Conservation (phyloP, 345 rosid genomes). For the Citrus glauca region DNA sequence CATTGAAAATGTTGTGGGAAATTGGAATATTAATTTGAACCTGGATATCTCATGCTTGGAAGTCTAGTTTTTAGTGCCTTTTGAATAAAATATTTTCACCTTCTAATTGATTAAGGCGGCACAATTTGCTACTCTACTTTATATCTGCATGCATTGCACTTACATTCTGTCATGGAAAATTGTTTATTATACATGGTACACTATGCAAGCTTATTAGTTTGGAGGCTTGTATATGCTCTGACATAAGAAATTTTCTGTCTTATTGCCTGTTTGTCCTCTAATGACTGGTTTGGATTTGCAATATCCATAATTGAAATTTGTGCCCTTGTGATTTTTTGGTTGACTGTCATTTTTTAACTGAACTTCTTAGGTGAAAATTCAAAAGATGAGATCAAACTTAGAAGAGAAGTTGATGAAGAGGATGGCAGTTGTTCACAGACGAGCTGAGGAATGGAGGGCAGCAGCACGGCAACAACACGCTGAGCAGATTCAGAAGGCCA, state of each 20-base stretch:
- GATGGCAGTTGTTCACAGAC: slow-evolving; percentile 64
- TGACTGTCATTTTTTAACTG: neutral
- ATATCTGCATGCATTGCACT: neutral
- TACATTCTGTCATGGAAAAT: neutral
- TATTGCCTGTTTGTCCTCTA: neutral
- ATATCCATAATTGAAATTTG: neutral
- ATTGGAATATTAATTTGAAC: slow-evolving; percentile 22
- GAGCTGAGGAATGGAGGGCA: slow-evolving; percentile 80
- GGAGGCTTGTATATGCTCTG: neutral
- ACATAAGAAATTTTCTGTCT: neutral
- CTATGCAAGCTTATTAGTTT: neutral
- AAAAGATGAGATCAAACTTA: slow-evolving; percentile 78
- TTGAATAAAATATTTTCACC: slow-evolving; percentile 18
- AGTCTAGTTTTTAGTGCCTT: slow-evolving; percentile 19
- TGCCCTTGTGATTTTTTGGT: neutral
- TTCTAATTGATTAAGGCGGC: neutral
- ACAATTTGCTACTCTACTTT: neutral
- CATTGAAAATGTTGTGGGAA: slow-evolving; percentile 28
- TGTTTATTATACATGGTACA: neutral
- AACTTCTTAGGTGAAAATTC: slow-evolving; percentile 69
- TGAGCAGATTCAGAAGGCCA: slow-evolving; percentile 53
- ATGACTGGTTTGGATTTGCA: neutral
- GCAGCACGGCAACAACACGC: slow-evolving; percentile 60
- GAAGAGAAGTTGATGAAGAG: slow-evolving; percentile 92
- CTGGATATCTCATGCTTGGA: slow-evolving; percentile 23